phyloP scores from a whole-genome alignment of 2,329 filamentous ascomycete species.

The Ophiostoma novo-ulmi region DNA sequence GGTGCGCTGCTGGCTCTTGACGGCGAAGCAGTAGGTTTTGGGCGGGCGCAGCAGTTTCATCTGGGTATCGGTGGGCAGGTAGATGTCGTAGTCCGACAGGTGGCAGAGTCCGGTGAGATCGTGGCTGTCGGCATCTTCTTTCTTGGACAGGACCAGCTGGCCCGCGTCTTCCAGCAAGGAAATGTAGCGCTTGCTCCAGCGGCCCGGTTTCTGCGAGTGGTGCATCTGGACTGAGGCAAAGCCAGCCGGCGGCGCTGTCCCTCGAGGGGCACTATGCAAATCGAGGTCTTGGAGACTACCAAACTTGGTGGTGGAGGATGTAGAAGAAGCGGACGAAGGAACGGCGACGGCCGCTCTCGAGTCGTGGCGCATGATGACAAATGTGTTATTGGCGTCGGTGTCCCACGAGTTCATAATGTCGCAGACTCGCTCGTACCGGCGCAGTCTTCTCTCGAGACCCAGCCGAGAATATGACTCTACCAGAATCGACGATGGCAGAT shows the following conservation, averaged over 20 bases:
- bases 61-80: conserved; percentile 66
- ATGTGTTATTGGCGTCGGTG: conserved; percentile 66
- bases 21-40: conserved; percentile 76
- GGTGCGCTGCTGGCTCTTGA: conserved; percentile 89
- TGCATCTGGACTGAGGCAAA: conserved; percentile 64
- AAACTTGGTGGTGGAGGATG: not conserved
- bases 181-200: conserved; percentile 83
- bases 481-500: conserved; percentile 62
- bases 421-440: conserved; percentile 78
- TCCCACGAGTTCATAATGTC: conserved; percentile 95
- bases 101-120: conserved; percentile 64
- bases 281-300: conserved; percentile 54
- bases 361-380: conserved; percentile 55
- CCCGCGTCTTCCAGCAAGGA: conserved; percentile 50
- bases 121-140: conserved; percentile 6
- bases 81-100: conserved; percentile 88
- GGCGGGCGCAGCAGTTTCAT: conserved; percentile 72
- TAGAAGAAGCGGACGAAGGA: not conserved
- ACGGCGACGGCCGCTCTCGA: conserved; percentile 29
- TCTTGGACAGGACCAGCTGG: not conserved
- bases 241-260: conserved; percentile 53
- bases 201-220: conserved; percentile 74
- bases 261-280: conserved; percentile 55
- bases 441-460: conserved; percentile 74
- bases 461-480: conserved; percentile 70